Evolutionary conservation across 1,139 yeast genomes (phyloP), one percentile per base, ranked within the genome.

Genomic region (Scheffersomyces lignicola): DNA sequence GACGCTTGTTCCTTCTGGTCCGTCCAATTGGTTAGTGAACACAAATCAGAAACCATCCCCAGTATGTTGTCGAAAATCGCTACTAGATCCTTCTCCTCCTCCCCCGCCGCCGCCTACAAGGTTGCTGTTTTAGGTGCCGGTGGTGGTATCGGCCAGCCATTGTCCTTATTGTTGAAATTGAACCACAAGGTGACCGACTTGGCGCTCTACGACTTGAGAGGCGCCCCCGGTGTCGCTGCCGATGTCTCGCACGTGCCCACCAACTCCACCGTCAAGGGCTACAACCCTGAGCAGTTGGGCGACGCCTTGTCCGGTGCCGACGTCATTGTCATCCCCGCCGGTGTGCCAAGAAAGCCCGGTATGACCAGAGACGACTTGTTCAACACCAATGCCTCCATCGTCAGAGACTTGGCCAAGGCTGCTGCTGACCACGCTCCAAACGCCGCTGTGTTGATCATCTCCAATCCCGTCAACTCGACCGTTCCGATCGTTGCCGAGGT

Each of bases 291-390:
- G 36, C 54, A 56, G 44, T 73, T 79, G 43, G 69, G 73, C 46
- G 69, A 65, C 36, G 94, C 96, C 18, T 72, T 90, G 48, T 63
- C 73, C 34, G 84, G 80, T 34, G 72, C 95, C 18, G 85, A 84
- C 53, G 74, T 89, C 43, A 85, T 90, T 44, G 79, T 90, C 41
- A 85, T 90, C 59, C 96, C 97, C 44, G 97, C 97, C 33, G 97
- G 97, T 59, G 87, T 90, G 40, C 97, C 97, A 61, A 81, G 97
- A 72, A 90, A 90, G 72, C 97, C 97, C 39, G 97, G 97, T 50
- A 90, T 90, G 97, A 86, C 97, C 47, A 82, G 97, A 65, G 97
- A 90, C 61, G 97, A 90, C 60, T 76, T 90, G 60, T 88, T 90
- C 77, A 80, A 80, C 69, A 86, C 92, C 70, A 90, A 90, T 59